These are phyloP conservation scores for Cystofilobasidium bisporidii DNA, from an alignment of 768 basidiomycete genomes.

Conservation along the genomic window DNA sequence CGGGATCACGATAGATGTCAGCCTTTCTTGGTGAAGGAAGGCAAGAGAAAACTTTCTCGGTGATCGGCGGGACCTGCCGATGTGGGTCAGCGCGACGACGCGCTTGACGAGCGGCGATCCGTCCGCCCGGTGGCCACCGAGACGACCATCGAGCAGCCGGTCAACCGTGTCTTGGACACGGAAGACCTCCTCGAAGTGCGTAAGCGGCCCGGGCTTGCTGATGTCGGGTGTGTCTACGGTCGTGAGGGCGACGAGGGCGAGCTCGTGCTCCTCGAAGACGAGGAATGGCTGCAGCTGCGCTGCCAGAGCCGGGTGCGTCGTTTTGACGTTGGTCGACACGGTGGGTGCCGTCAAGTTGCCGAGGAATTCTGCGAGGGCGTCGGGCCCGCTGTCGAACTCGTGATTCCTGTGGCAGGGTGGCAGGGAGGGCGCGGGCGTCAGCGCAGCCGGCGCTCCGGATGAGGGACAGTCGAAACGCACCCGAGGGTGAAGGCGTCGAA, in stretches of 20 bases:
- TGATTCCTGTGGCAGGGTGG: no score
- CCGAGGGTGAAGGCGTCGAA: conserved; percentile 31
- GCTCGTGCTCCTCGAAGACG: conserved; percentile 42
- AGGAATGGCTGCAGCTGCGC: conserved; percentile 44
- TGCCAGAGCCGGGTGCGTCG: conserved; percentile 35
- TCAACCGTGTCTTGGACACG: conserved; percentile 43
- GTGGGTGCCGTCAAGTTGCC: conserved; percentile 45
- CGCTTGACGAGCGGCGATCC: conserved; percentile 40
- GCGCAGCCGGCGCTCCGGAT: no score
- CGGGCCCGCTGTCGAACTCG: conserved; percentile 46
- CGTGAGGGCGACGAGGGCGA: conserved; percentile 45
- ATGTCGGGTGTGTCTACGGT: conserved; percentile 44
- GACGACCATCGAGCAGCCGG: conserved; percentile 33
- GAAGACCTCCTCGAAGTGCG: conserved; percentile 42
- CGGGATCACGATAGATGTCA: no score
- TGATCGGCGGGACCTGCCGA: no score
- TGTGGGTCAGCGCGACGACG: conserved; percentile 47
- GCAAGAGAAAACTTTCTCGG: no score
- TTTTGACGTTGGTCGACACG: conserved; percentile 46
- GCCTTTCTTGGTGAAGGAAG: no score
- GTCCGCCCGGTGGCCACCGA: conserved; percentile 28
- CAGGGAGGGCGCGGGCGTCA: no score
- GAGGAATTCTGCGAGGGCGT: conserved; percentile 15
- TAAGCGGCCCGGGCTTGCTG: conserved; percentile 40
- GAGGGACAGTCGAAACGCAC: no score